A percentile compares a stretch with the other conserved stretches of the same genome.
These are phyloP conservation scores for Russula virescens DNA, from an alignment of 768 basidiomycete genomes.

Conservation along the genomic window DNA sequence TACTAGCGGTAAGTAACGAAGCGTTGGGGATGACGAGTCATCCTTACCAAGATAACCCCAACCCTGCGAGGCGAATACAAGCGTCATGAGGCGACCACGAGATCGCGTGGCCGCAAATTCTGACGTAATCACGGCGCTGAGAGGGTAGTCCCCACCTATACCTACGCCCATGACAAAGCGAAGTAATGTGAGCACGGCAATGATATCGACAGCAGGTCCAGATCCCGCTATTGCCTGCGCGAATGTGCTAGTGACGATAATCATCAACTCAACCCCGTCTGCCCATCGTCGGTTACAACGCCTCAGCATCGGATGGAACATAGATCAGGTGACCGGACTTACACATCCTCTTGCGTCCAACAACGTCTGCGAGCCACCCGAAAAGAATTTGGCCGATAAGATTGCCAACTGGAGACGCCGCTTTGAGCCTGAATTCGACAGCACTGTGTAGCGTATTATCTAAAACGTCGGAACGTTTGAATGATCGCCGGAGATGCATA, in stretches of 20 bases:
- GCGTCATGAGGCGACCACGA: slow-evolving; percentile 85
- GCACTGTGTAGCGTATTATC: slow-evolving; percentile 38
- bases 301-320: neutral
- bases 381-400: slow-evolving; percentile 41
- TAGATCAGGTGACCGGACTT: slow-evolving; percentile 27
- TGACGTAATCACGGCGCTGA: slow-evolving; percentile 80
- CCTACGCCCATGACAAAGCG: slow-evolving; percentile 80
- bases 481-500: neutral
- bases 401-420: slow-evolving; percentile 39
- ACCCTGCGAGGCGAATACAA: slow-evolving; percentile 80
- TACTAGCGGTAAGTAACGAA: neutral
- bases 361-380: slow-evolving; percentile 41
- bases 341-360: slow-evolving; percentile 58
- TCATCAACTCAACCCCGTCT: slow-evolving; percentile 73
- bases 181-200: slow-evolving; percentile 77
- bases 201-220: slow-evolving; percentile 60
- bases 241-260: slow-evolving; percentile 76
- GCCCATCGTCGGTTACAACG: neutral
- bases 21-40: neutral
- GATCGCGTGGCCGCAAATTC: slow-evolving; percentile 80
- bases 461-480: neutral
- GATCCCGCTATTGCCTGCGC: slow-evolving; percentile 76
- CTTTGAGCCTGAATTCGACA: slow-evolving; percentile 37
- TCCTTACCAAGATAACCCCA: slow-evolving; percentile 76
- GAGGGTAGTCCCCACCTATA: slow-evolving; percentile 86